A percentile compares a stretch with the other conserved stretches of the same genome.
phyloP scores from a whole-genome alignment of 805 yeast species.

The Suhomyces faveliae region DNA sequence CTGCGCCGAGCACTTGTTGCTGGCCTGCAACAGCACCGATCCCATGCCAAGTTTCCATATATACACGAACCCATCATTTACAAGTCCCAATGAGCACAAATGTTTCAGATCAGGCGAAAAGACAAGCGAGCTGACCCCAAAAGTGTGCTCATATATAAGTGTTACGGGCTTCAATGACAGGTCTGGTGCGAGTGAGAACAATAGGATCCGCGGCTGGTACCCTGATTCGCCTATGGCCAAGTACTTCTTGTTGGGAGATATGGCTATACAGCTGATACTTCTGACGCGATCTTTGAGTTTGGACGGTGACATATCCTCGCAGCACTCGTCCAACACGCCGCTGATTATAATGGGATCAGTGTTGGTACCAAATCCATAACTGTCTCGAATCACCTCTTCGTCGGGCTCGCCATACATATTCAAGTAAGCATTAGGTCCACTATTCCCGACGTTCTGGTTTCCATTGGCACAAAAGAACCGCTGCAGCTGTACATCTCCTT shows the following conservation, averaged over 20 bases:
- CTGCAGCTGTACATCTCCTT: constrained; percentile 28
- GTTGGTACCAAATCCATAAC: constrained; percentile 33
- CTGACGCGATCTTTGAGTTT: constrained; percentile 45
- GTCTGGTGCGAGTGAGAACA: constrained; percentile 56
- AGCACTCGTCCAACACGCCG: constrained; percentile 15
- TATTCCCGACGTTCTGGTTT: constrained; percentile 2
- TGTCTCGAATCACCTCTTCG: constrained; percentile 22
- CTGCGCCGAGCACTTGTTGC: constrained; percentile 62
- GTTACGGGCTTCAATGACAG: constrained; percentile 50
- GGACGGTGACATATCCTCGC: constrained; percentile 15
- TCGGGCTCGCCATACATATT: constrained; percentile 18
- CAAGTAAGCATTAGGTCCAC: constrained; percentile 29
- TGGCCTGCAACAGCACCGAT: constrained; percentile 37
- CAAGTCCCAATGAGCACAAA: constrained; percentile 62
- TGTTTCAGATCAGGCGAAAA: constrained; percentile 59
- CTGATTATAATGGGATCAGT: constrained; percentile 28
- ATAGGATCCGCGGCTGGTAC: constrained; percentile 60
- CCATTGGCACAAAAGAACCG: constrained; percentile 53
- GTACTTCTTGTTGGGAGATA: constrained; percentile 52
- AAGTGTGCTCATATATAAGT: constrained; percentile 59
- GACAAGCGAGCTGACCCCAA: constrained; percentile 54
- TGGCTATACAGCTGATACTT: constrained; percentile 54
- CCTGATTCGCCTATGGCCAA: constrained; percentile 74
- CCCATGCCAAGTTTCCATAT: constrained; percentile 49
- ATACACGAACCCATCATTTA: constrained; percentile 66